Evolutionary conservation across 495 filamentous ascomycete genomes (phyloP), one percentile per base, ranked within the genome.

Genomic region (Chaetomidium leptoderma): DNA sequence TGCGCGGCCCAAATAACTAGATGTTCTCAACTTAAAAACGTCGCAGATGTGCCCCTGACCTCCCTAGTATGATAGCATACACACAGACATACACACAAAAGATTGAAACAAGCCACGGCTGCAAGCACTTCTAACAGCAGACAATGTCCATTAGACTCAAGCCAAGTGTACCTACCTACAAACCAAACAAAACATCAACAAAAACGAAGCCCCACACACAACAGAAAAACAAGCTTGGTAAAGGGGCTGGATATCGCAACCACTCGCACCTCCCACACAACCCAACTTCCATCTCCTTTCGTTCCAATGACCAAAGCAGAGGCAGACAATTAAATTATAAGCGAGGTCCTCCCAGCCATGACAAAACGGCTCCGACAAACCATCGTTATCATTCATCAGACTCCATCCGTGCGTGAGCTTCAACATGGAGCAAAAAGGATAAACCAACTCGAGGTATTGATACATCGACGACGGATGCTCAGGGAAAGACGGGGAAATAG

Each of bases 171-270:
- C n/a, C 14, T 7, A 45, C 13, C 2, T 26, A 24, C 27, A 26
- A 36, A n/a, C 11, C 9, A 27, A 36, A 35, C 26, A 19, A 21
- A 24, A 47, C 53, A 47, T 47, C 47, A 47, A 55, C 42, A 17
- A n/a, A 39, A 16, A 43, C 36, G 14, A 37, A 39, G 21, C 42
- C 43, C 32, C 27, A 26, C 36, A 37, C 4, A 44, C 42, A 39
- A n/a, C n/a, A n/a, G n/a, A 9, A 47, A 36, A 39, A 27, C 42
- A 30, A 55, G 33, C 43, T 39, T 26, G 29, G 30, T 47, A 47
- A 39, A 13, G 40, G 26, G 44, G 23, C 17, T 40, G 54, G 54
- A 56, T 56, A 48, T 56, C 54, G 54, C 43, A 48, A 56, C 23
- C 16, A 48, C 54, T 48, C 24, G 44, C 32, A 48, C 54, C 54